Evolutionary conservation across 2,329 filamentous ascomycete species (phyloP).

Genomic region (Xylaria hypoxylon): DNA sequence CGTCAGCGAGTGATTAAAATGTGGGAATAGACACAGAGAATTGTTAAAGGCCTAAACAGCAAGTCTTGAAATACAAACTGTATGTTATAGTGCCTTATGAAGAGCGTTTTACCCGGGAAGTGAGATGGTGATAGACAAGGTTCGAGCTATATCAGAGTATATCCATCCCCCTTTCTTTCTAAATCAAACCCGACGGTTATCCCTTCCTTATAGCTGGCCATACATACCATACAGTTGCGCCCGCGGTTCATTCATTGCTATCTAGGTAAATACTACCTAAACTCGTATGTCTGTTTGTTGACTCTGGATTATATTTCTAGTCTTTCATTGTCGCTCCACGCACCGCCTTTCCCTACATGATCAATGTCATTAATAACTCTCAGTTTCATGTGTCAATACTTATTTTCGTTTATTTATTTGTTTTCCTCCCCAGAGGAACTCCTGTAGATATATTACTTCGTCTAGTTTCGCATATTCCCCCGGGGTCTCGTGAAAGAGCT

Average conservation of each 20-base stretch:
- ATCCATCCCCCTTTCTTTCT: not conserved
- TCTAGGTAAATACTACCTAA: no score
- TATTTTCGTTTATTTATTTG: not conserved
- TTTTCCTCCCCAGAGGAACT: no score
- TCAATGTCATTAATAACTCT: not conserved
- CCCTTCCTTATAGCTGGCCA: not conserved
- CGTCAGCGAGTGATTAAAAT: constrained; percentile 41
- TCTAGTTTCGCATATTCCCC: not conserved
- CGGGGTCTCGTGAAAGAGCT: no score
- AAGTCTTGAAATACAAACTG: not conserved
- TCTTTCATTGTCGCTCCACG: no score
- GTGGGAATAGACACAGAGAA: constrained; percentile 53
- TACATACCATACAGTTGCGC: not conserved
- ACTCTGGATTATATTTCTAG: not conserved
- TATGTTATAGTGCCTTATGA: no score
- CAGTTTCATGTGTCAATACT: no score
- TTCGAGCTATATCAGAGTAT: not conserved
- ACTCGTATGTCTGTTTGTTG: no score
- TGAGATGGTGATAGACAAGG: not conserved
- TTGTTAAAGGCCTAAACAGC: constrained; percentile 11
- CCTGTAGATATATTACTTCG: not conserved
- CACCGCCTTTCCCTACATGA: not conserved
- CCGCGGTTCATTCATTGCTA: not conserved
- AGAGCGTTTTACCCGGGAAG: not conserved
- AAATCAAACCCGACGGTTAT: not conserved